Conservation (phyloP, 2,329 filamentous ascomycete species). For the Colletotrichum tamarilloi region DNA sequence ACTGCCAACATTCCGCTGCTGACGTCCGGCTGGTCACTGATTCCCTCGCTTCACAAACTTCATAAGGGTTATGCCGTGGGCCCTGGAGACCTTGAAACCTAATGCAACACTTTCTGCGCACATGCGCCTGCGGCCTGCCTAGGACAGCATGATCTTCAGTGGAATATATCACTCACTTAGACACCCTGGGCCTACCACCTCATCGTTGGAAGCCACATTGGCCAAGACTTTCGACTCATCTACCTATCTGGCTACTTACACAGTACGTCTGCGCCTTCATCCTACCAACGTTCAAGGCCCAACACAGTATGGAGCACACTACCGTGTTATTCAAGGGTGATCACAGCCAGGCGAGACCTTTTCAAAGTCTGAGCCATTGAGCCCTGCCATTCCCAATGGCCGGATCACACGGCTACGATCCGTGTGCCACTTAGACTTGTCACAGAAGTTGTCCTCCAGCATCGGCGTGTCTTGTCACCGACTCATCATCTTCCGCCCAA, state of each 20-base stretch:
- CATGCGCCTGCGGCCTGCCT: neutral
- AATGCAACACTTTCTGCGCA: neutral
- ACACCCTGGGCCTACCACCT: neutral
- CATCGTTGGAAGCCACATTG: slow-evolving; percentile 6
- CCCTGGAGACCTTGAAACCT: slow-evolving; percentile 5
- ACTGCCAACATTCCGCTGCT: neutral
- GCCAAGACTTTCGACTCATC: slow-evolving; percentile 11
- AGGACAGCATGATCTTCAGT: slow-evolving; percentile 7
- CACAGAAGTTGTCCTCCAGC: neutral
- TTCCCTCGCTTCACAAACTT: neutral
- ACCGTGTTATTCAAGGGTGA: neutral
- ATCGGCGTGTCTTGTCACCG: neutral
- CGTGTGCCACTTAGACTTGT: neutral
- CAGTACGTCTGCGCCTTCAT: too few relatives aligned
- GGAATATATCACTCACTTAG: neutral
- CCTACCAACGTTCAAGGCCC: too few relatives aligned
- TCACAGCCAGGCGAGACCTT: neutral
- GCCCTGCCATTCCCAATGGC: slow-evolving; percentile 1
- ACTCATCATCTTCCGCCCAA: neutral
- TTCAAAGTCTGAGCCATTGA: neutral
- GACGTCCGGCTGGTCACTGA: neutral
- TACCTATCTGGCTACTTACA: neutral
- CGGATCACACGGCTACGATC: slow-evolving; percentile 1
- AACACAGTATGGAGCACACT: neutral
- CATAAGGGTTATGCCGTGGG: neutral